Percentiles rank a stretch among this genome's conserved stretches.
Conservation (phyloP, 352 stramenopile species). For the Thalassiosira livingstoniorum region DNA sequence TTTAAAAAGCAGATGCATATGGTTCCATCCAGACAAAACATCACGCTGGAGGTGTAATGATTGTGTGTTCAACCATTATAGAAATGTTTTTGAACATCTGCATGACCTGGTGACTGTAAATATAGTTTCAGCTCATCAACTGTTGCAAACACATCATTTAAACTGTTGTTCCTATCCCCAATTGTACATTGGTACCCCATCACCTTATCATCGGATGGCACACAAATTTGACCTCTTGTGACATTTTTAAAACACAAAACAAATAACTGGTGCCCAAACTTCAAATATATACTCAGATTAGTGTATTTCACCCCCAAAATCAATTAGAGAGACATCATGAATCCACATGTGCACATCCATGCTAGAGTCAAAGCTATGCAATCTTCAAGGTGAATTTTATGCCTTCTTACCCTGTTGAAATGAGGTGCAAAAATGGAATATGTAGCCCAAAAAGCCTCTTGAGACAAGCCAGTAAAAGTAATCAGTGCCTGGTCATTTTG, state of each 20-base stretch:
- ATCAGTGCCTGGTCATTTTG: slow-evolving; percentile 28
- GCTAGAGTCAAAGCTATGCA: slow-evolving; percentile 25
- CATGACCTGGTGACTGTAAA: slow-evolving; percentile 32
- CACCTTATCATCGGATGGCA: slow-evolving; percentile 29
- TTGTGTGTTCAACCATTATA: slow-evolving; percentile 72
- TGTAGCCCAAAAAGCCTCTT: not conserved
- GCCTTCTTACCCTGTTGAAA: not conserved
- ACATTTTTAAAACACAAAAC: slow-evolving; percentile 22
- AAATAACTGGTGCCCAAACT: slow-evolving; percentile 14
- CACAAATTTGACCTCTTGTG: not conserved
- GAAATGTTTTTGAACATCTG: slow-evolving; percentile 55
- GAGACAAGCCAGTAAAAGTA: slow-evolving; percentile 27
- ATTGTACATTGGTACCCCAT: slow-evolving; percentile 23
- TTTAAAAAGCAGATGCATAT: slow-evolving; percentile 56
- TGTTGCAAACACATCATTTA: slow-evolving; percentile 34
- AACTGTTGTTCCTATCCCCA: slow-evolving; percentile 9
- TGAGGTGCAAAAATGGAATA: not conserved
- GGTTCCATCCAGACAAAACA: slow-evolving; percentile 56
- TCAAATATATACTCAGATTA: slow-evolving; percentile 14
- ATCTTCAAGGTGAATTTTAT: no score
- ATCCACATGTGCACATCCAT: slow-evolving; percentile 7
- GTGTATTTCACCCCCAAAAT: slow-evolving; percentile 34
- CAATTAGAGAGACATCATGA: slow-evolving; percentile 3
- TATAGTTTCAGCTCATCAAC: slow-evolving; percentile 66
- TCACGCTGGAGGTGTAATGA: slow-evolving; percentile 59